Evolutionary conservation across 768 basidiomycete genomes (phyloP).

Genomic region (Suillus tomentosus): DNA sequence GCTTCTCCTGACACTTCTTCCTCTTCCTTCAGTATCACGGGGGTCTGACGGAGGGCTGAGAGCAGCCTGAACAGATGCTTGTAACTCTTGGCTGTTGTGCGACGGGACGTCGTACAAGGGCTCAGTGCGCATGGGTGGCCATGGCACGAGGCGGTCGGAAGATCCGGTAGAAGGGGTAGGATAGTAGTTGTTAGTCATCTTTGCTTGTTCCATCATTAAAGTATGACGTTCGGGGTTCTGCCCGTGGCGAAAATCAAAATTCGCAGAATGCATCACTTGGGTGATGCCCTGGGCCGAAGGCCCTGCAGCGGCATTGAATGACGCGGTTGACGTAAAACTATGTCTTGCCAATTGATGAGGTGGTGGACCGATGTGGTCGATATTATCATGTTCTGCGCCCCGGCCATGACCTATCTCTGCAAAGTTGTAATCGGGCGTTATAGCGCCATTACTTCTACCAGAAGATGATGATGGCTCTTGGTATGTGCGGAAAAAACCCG

Average conservation of each 20-base stretch:
- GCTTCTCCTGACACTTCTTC: slow-evolving; percentile 64
- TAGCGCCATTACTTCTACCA: slow-evolving; percentile 50
- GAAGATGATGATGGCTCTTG: slow-evolving; percentile 43
- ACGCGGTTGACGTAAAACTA: slow-evolving; percentile 23
- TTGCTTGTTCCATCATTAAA: background rate
- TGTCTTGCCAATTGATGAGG: slow-evolving; percentile 24
- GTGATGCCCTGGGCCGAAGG: slow-evolving; percentile 34
- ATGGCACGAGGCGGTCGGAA: slow-evolving; percentile 32
- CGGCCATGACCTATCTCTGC: slow-evolving; percentile 79
- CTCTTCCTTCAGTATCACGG: slow-evolving; percentile 46
- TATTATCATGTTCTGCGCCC: slow-evolving; percentile 38
- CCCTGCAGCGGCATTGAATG: slow-evolving; percentile 23
- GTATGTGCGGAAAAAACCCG: slow-evolving; percentile 63
- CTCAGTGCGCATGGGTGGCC: slow-evolving; percentile 44
- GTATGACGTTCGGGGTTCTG: slow-evolving; percentile 16
- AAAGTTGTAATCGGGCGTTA: slow-evolving; percentile 73
- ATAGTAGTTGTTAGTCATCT: slow-evolving; percentile 2
- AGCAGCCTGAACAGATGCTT: slow-evolving; percentile 40
- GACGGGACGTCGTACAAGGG: slow-evolving; percentile 37
- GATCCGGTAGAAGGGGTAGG: slow-evolving; percentile 9
- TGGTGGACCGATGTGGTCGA: slow-evolving; percentile 20
- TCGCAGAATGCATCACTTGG: slow-evolving; percentile 38
- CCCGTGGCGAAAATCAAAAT: slow-evolving; percentile 23
- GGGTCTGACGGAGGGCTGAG: slow-evolving; percentile 31
- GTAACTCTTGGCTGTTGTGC: slow-evolving; percentile 40